These are phyloP conservation scores for Amoebophrya sp. DNA, from an alignment of 169 alveolate genomes.

Conservation along the genomic window DNA sequence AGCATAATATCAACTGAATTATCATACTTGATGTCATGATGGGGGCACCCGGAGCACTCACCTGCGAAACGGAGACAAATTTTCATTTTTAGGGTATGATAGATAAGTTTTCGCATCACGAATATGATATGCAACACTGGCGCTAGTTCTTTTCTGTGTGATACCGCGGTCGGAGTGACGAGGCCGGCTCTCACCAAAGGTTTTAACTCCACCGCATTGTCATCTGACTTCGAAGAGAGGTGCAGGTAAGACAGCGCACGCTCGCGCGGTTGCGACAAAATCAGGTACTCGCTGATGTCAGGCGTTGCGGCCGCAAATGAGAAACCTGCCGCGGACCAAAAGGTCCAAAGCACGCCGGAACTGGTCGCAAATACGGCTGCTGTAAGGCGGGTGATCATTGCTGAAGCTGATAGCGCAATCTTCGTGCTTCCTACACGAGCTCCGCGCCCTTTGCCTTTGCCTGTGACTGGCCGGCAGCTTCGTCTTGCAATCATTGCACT, in stretches of 20 bases:
- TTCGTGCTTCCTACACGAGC: too few relatives aligned
- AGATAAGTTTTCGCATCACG: too few relatives aligned
- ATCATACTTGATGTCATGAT: too few relatives aligned
- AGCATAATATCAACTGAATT: too few relatives aligned
- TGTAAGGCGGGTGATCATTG: not conserved
- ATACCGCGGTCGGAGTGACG: not conserved
- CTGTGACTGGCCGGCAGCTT: not conserved
- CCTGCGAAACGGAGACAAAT: too few relatives aligned
- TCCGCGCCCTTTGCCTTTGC: not conserved
- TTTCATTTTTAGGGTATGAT: too few relatives aligned
- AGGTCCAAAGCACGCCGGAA: not conserved
- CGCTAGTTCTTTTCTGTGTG: too few relatives aligned
- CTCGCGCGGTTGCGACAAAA: not conserved
- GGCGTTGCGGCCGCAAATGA: not conserved
- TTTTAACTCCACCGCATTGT: not conserved
- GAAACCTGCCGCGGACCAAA: not conserved
- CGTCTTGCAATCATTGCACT: not conserved
- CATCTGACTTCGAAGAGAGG: not conserved
- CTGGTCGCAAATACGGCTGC: not conserved
- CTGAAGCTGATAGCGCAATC: not conserved
- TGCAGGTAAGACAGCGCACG: not conserved
- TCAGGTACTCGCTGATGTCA: not conserved
- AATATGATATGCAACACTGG: too few relatives aligned
- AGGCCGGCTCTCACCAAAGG: not conserved
- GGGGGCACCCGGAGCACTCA: too few relatives aligned